Evolutionary conservation across 352 stramenopile genomes (phyloP), one percentile per base, ranked within the genome.

Genomic region (Phytophthora pluvialis): DNA sequence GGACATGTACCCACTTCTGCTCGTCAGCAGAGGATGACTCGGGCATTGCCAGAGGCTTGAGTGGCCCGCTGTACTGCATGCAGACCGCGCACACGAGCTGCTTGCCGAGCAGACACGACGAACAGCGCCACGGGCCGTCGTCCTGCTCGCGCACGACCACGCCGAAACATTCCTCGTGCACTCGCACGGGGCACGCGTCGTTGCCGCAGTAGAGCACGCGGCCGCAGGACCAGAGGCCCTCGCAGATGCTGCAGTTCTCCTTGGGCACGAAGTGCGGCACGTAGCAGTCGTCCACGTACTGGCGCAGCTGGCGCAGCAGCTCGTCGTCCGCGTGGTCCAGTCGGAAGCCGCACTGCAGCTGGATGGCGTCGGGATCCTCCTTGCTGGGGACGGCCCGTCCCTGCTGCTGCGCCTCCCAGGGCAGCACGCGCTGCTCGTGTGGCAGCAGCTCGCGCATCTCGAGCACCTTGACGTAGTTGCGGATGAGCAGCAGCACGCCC

Each of bases 131-230:
- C 9, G 85, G 80, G 0, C 87, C 87, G 46, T 88, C 69, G 15
- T 65, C 44, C 15, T 69, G 59, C 32, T 82, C 67, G 11, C 85
- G 78, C 28, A 95, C 49, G 18, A 95, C 70, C 32, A 89, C 76
- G 21, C 87, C 87, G 58, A 93, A 95, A 47, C 87, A 95, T 49
- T 94, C 87, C 54, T 95, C 87, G 54, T 95, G 87, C 49, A 95
- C 77, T 45, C 78, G 66, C 6, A 82, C 78, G 13, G 76, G 65
- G 40, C 87, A 95, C 0, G 73, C 57, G 60, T 93, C 83, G 45
- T 88, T 91, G 44, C 77, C 83, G 46, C 87, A 95, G 39, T 72
- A 76, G 39, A 91, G 58, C 3, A 95, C 71, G 21, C 72, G 79
- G 0, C 85, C 87, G 12, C 71, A 85, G n/a, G 85, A 95, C 87